A percentile compares a stretch with the other conserved stretches of the same genome.
These are phyloP conservation scores for Wickerhamomyces silvicola DNA, from an alignment of 805 yeast genomes.

Conservation along the genomic window DNA sequence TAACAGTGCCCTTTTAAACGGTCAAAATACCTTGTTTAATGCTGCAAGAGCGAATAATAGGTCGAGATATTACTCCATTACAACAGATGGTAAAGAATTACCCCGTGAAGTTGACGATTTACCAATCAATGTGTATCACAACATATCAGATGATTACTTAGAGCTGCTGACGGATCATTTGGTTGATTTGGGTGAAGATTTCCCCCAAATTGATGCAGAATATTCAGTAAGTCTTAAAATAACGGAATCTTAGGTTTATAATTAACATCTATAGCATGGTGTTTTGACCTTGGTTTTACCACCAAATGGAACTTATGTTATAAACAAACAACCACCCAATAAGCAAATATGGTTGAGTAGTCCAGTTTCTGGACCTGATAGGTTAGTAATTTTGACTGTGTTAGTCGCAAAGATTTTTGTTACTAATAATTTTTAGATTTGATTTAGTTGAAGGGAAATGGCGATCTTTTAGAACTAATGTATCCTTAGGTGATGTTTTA, in stretches of 20 bases:
- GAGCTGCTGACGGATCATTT: constrained; percentile 62
- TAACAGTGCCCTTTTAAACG: too few species aligned
- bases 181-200: constrained; percentile 58
- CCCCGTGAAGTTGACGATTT: constrained; percentile 46
- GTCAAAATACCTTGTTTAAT: too few species aligned
- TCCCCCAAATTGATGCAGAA: constrained; percentile 67
- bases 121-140: constrained; percentile 51
- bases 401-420: background rate
- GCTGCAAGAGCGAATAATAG: too few species aligned
- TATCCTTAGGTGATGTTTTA: constrained; percentile 41
- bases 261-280: constrained; percentile 49
- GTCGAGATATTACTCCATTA: constrained; percentile 17
- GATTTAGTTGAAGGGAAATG: constrained; percentile 72
- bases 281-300: constrained; percentile 73
- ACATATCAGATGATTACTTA: constrained; percentile 56
- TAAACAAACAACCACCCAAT: constrained; percentile 96
- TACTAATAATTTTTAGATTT: constrained; percentile 31
- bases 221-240: constrained; percentile 41
- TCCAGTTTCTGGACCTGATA: constrained; percentile 89
- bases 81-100: constrained; percentile 50
- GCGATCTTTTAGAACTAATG: constrained; percentile 68
- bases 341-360: constrained; percentile 94
- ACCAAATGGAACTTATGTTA: constrained; percentile 76
- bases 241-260: too few species aligned
- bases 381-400: constrained; percentile 12